phyloP scores from a whole-genome alignment of 2,329 filamentous ascomycete genomes.

The Sporothrix humicola region DNA sequence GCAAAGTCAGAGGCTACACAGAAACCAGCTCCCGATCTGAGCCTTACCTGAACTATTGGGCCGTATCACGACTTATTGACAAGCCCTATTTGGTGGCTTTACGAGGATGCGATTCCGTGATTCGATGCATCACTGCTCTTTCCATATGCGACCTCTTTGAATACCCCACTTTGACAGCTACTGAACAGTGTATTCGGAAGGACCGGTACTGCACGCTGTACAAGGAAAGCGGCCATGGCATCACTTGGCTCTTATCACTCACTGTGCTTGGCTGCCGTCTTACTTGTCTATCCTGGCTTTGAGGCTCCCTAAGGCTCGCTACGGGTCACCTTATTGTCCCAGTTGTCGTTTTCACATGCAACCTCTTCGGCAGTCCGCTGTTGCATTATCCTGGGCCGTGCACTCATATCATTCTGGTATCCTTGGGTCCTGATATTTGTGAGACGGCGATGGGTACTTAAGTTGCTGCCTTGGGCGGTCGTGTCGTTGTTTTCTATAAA shows the following conservation, averaged over 20 bases:
- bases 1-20: not conserved
- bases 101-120: not conserved
- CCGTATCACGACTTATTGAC: not conserved
- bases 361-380: slow-evolving; percentile 8
- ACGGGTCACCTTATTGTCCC: not conserved
- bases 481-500: not conserved
- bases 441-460: not conserved
- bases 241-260: not conserved
- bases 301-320: too few species aligned
- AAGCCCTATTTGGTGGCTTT: not conserved
- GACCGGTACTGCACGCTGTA: not conserved
- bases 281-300: not conserved
- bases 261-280: too few species aligned
- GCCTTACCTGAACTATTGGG: not conserved
- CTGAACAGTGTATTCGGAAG: not conserved
- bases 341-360: slow-evolving; percentile 17
- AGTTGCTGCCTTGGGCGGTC: not conserved
- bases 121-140: slow-evolving; percentile 4
- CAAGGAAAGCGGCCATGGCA: not conserved
- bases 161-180: not conserved
- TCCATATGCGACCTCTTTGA: not conserved
- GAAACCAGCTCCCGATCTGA: not conserved
- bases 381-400: slow-evolving; percentile 2
- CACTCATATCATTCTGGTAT: not conserved
- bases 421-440: too few species aligned